A percentile compares a stretch with the other conserved stretches of the same genome.
These are phyloP conservation scores for Fraxinus excelsior DNA, from an alignment of 257 asterid genomes.

Conservation along the genomic window DNA sequence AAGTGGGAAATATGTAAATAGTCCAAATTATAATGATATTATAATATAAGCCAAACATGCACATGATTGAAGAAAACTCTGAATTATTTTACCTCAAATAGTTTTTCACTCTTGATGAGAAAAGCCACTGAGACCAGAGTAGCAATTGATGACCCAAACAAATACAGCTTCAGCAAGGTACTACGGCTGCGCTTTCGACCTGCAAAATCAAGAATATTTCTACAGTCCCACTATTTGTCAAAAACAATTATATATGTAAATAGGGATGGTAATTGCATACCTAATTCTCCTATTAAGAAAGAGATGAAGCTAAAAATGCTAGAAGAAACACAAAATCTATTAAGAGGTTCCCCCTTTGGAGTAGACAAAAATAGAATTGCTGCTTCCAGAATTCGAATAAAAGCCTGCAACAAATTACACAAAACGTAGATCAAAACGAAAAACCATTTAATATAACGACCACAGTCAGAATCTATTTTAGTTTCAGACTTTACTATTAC, in stretches of 20 bases:
- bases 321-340: constrained; percentile 43
- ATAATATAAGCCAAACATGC: no score
- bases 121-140: constrained; percentile 43
- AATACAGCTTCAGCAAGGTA: constrained; percentile 59
- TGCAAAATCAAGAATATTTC: constrained; percentile 27
- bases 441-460: not conserved
- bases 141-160: constrained; percentile 64
- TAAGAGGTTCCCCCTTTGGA: constrained; percentile 42
- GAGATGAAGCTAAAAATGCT: constrained; percentile 50
- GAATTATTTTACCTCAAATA: constrained; percentile 47
- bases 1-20: not conserved
- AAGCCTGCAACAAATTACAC: constrained; percentile 49
- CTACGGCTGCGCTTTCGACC: constrained; percentile 75
- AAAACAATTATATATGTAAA: not conserved
- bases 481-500: not conserved
- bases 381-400: constrained; percentile 52
- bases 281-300: constrained; percentile 71
- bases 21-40: no score
- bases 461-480: not conserved
- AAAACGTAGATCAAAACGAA: not conserved
- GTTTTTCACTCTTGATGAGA: constrained; percentile 39
- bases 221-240: not conserved
- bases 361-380: constrained; percentile 35
- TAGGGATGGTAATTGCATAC: constrained; percentile 31
- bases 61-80: not conserved